These are phyloP conservation scores for Colletotrichum spaethianum DNA, from an alignment of 2,329 filamentous ascomycete species.

Conservation along the genomic window DNA sequence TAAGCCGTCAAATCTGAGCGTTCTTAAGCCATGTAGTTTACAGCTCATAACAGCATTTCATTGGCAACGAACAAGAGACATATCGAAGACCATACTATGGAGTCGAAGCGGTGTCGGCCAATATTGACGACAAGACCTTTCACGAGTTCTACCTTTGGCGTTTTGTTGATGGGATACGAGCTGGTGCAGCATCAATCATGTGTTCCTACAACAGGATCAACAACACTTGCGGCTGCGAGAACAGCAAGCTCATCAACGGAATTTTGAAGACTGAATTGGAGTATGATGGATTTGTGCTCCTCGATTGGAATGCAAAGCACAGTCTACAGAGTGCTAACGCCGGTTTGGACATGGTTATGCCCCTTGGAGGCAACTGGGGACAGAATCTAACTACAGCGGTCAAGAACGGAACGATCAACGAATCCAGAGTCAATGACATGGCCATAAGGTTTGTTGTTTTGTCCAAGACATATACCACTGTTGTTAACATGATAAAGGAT, in stretches of 20 bases:
- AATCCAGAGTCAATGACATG: slow-evolving; percentile 73
- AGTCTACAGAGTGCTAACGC: slow-evolving; percentile 73
- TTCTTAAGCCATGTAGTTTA: background rate
- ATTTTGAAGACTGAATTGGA: slow-evolving; percentile 74
- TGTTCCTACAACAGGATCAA: slow-evolving; percentile 80
- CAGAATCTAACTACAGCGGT: slow-evolving; percentile 72
- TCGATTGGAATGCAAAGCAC: slow-evolving; percentile 78
- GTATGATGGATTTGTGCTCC: slow-evolving; percentile 55
- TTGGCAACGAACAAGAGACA: slow-evolving; percentile 83
- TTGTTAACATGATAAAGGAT: slow-evolving; percentile 65
- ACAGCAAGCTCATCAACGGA: slow-evolving; percentile 76
- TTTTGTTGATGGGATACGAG: slow-evolving; percentile 76
- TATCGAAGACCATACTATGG: slow-evolving; percentile 69
- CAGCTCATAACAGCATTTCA: slow-evolving; percentile 75
- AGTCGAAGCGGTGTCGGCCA: slow-evolving; percentile 65
- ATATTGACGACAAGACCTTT: slow-evolving; percentile 73
- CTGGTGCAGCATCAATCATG: slow-evolving; percentile 71
- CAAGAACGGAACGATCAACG: slow-evolving; percentile 70
- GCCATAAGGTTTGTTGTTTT: slow-evolving; percentile 54
- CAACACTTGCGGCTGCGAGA: slow-evolving; percentile 79
- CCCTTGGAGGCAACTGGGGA: slow-evolving; percentile 59
- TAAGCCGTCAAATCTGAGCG: background rate
- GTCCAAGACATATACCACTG: background rate
- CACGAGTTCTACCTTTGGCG: slow-evolving; percentile 79
- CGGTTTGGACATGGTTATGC: slow-evolving; percentile 82